These are phyloP conservation scores for Xerocomus brunneocitrinus DNA, from an alignment of 768 basidiomycete genomes.

Conservation along the genomic window DNA sequence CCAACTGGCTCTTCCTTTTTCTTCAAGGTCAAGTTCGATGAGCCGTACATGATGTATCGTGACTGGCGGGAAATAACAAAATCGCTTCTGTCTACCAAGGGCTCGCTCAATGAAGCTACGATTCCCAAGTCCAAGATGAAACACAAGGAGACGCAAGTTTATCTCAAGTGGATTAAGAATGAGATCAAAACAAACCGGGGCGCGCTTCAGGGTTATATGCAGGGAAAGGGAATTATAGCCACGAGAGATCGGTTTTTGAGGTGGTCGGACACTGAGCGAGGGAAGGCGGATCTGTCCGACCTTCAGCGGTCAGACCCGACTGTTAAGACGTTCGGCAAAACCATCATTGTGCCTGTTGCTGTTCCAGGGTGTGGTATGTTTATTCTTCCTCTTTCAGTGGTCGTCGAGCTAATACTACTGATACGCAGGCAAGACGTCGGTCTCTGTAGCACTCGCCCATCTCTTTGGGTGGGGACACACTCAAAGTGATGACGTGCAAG, in stretches of 20 bases:
- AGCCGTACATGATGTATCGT: conserved; percentile 98
- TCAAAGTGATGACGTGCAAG: conserved; percentile 85
- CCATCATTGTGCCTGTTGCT: conserved; percentile 82
- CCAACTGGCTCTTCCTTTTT: conserved; percentile 82
- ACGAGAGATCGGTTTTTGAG: conserved; percentile 74
- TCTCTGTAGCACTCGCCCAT: conserved; percentile 71
- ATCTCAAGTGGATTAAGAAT: conserved; percentile 76
- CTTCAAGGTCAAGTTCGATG: conserved; percentile 99
- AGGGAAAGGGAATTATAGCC: conserved; percentile 81
- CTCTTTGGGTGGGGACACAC: conserved; percentile 89
- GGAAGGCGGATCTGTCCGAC: conserved; percentile 32
- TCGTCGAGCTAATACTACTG: not conserved
- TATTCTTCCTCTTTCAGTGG: not conserved
- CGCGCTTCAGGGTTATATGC: conserved; percentile 58
- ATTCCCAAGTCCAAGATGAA: conserved; percentile 66
- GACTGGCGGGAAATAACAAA: conserved; percentile 96
- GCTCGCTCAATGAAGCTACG: conserved; percentile 28
- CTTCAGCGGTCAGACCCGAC: conserved; percentile 14
- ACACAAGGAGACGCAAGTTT: conserved; percentile 71
- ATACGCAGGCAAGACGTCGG: conserved; percentile 74
- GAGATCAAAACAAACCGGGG: conserved; percentile 62
- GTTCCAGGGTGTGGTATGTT: conserved; percentile 87
- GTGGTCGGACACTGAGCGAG: conserved; percentile 56
- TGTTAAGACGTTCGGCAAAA: conserved; percentile 52
- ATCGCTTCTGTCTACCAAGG: conserved; percentile 47